Evolutionary conservation across 768 basidiomycete species (phyloP).

Genomic region (Rhodotorula taiwanensis): DNA sequence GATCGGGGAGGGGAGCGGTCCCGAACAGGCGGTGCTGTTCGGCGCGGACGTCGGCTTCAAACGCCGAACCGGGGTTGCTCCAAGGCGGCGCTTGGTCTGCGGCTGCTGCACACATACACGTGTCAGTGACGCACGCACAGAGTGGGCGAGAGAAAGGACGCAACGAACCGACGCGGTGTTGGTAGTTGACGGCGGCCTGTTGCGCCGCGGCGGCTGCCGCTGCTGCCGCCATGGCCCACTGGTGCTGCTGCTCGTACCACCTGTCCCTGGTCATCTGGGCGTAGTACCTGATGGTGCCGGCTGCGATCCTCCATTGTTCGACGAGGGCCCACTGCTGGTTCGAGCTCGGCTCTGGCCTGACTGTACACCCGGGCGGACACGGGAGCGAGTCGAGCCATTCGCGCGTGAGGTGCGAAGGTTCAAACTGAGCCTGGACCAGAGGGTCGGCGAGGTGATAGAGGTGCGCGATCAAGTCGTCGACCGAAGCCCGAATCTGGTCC

Average conservation of each 20-base stretch:
- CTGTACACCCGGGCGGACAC: slow-evolving; percentile 12
- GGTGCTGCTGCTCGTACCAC: too few species aligned
- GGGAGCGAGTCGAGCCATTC: slow-evolving; percentile 27
- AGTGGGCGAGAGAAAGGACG: too few species aligned
- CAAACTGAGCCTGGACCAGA: background rate
- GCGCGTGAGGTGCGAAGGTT: slow-evolving; percentile 9
- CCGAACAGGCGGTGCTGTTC: too few species aligned
- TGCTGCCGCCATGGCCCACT: too few species aligned
- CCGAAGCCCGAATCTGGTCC: background rate
- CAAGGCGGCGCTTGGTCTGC: too few species aligned
- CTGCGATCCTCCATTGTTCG: slow-evolving; percentile 20
- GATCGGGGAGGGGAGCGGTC: too few species aligned
- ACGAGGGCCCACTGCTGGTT: slow-evolving; percentile 27
- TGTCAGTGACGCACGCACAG: too few species aligned
- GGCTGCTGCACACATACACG: too few species aligned
- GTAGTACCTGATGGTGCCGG: too few species aligned
- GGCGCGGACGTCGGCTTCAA: too few species aligned
- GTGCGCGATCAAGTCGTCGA: background rate
- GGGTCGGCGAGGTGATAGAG: background rate
- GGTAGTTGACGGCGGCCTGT: background rate
- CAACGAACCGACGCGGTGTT: too few species aligned
- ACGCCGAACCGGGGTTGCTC: background rate
- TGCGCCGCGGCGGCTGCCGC: background rate
- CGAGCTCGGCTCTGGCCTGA: slow-evolving; percentile 10
- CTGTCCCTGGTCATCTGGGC: too few species aligned